phyloP scores from a whole-genome alignment of 192 early-diverging fungal species.

The Radiomyces spectabilis region DNA sequence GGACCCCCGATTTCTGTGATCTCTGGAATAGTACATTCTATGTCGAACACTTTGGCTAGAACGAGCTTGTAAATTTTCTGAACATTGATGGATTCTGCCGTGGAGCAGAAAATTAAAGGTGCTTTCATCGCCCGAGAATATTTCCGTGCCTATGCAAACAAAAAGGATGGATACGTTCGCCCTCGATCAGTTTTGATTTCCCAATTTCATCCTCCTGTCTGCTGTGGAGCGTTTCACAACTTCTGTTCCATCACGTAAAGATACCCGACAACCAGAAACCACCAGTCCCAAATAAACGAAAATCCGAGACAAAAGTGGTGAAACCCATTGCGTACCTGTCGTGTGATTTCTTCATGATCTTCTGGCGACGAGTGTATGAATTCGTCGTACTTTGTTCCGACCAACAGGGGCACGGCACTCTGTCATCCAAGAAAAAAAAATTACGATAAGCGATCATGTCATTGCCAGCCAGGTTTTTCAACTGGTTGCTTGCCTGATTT shows the following conservation, averaged over 20 bases:
- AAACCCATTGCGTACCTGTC: constrained; percentile 67
- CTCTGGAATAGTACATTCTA: constrained; percentile 88
- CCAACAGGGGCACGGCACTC: constrained; percentile 89
- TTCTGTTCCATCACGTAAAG: too few relatives aligned
- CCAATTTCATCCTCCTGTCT: too few relatives aligned
- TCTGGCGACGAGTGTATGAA: constrained; percentile 79
- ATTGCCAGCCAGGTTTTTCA: too few relatives aligned
- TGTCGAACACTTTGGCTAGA: constrained; percentile 85
- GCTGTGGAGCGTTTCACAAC: too few relatives aligned
- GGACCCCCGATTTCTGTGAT: constrained; percentile 88
- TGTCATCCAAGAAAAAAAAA: constrained; percentile 14
- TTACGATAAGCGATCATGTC: too few relatives aligned
- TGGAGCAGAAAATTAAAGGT: constrained; percentile 91
- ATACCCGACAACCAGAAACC: too few relatives aligned
- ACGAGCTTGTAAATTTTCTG: constrained; percentile 98
- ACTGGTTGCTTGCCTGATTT: constrained; percentile 74
- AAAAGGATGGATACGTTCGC: too few relatives aligned
- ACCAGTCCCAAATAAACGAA: too few relatives aligned
- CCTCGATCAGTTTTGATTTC: too few relatives aligned
- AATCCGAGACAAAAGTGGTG: too few relatives aligned
- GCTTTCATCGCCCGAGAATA: constrained; percentile 94
- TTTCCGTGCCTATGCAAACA: constrained; percentile 55
- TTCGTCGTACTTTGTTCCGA: constrained; percentile 95
- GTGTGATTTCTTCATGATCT: constrained; percentile 90
- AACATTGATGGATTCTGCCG: constrained; percentile 89